Conservation (phyloP, 2,329 filamentous ascomycete species). For the Aureobasidium sp. region DNA sequence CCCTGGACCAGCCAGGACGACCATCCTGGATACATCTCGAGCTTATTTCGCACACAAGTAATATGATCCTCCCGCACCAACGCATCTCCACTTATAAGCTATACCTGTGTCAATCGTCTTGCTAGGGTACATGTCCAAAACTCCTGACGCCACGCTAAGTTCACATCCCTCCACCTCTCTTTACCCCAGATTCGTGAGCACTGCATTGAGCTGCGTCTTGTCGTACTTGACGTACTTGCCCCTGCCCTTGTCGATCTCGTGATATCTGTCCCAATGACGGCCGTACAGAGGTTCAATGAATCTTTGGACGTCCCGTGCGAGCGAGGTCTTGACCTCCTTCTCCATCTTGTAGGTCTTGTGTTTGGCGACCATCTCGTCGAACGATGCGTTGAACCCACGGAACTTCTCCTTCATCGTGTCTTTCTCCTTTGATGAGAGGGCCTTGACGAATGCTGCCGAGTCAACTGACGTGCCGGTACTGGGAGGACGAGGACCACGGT, state of each 20-base stretch:
- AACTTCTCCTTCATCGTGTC: conserved; percentile 97
- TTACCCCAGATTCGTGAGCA: conserved; percentile 29
- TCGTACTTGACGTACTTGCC: conserved; percentile 98
- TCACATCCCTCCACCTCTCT: not conserved
- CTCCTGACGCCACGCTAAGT: conserved; percentile 11
- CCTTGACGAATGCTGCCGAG: conserved; percentile 75
- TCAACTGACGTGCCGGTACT: conserved; percentile 60
- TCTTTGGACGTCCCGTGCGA: conserved; percentile 77
- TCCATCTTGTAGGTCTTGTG: conserved; percentile 88
- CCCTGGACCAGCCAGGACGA: not conserved
- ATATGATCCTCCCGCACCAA: not conserved
- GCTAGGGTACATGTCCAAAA: not conserved
- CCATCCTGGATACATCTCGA: conserved; percentile 4
- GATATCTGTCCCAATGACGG: conserved; percentile 93
- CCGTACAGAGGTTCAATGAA: conserved; percentile 92
- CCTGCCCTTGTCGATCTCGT: conserved; percentile 94
- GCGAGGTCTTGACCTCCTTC: conserved; percentile 70
- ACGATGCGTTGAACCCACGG: conserved; percentile 76
- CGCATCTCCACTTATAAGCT: not conserved
- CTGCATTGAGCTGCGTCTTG: conserved; percentile 66
- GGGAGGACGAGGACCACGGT: conserved; percentile 59
- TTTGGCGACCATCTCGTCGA: conserved; percentile 76
- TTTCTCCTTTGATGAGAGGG: conserved; percentile 79
- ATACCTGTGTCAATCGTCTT: not conserved
- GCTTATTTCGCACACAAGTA: not conserved